These are phyloP conservation scores for Anethum foeniculum DNA, from an alignment of 140 eudicot species.

Conservation along the genomic window DNA sequence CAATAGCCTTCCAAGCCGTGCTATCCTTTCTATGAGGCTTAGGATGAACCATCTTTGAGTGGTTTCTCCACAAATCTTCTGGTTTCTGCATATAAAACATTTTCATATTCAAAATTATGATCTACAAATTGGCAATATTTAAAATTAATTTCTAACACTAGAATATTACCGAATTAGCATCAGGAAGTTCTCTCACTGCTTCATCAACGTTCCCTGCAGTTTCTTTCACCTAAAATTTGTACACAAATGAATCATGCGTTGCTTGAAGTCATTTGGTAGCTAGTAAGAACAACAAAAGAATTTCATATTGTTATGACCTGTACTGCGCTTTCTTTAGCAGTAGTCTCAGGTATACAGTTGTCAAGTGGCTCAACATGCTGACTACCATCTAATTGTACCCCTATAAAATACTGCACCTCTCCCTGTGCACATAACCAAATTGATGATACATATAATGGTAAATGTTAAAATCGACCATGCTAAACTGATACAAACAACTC, in stretches of 20 bases:
- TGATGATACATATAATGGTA: not conserved
- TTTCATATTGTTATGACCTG: conserved; percentile 33
- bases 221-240: conserved; percentile 61
- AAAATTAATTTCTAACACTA: not conserved
- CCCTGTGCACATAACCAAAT: conserved; percentile 44
- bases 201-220: conserved; percentile 89
- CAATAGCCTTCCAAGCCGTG: conserved; percentile 76
- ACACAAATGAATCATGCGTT: not conserved
- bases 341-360: conserved; percentile 70
- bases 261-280: not conserved
- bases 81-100: conserved; percentile 51
- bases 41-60: conserved; percentile 72
- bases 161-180: conserved; percentile 76
- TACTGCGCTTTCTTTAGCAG: conserved; percentile 59
- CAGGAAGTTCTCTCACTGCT: conserved; percentile 96
- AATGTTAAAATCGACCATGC: not conserved
- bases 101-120: not conserved
- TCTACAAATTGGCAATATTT: not conserved
- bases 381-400: conserved; percentile 95
- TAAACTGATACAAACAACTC: not conserved
- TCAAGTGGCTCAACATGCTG: conserved; percentile 94
- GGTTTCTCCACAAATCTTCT: conserved; percentile 90
- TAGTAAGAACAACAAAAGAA: not conserved
- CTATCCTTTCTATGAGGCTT: conserved; percentile 84
- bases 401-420: conserved; percentile 95